Evolutionary conservation across 345 rosid genomes (phyloP).

Genomic region (Conringia planisiliqua): DNA sequence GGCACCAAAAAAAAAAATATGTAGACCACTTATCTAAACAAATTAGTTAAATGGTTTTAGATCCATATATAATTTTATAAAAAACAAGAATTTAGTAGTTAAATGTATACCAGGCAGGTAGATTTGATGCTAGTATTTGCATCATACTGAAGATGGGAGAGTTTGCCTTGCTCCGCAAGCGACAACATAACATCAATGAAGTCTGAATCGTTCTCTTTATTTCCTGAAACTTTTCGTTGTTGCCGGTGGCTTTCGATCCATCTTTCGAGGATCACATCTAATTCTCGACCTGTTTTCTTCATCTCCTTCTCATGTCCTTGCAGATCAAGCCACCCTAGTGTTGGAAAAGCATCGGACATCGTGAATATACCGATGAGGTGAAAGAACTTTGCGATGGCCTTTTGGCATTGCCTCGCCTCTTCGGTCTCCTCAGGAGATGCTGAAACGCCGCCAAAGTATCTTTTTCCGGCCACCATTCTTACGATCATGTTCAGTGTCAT

Average conservation of each 20-base stretch:
- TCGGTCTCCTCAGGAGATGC: conserved; percentile 11
- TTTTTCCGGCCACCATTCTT: conserved; percentile 53
- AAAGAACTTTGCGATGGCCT: conserved; percentile 40
- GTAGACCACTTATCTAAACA: not conserved
- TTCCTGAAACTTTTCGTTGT: conserved; percentile 15
- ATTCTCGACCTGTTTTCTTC: conserved; percentile 48
- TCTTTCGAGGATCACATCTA: conserved; percentile 39
- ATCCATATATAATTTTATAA: not conserved
- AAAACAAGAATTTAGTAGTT: not conserved
- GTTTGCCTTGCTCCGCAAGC: conserved; percentile 36
- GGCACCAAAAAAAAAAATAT: not conserved
- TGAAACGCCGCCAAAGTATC: conserved; percentile 29
- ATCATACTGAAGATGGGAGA: conserved; percentile 43
- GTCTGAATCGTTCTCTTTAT: conserved; percentile 19
- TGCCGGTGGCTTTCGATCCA: conserved; percentile 42
- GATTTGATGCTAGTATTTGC: conserved; percentile 45
- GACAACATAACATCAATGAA: conserved; percentile 55
- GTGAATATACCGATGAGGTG: conserved; percentile 50
- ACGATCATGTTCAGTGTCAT: conserved; percentile 41
- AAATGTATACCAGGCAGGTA: conserved; percentile 49
- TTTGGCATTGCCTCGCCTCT: conserved; percentile 39
- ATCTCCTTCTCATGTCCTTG: conserved; percentile 57
- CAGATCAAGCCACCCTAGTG: conserved; percentile 50
- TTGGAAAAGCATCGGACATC: conserved; percentile 57
- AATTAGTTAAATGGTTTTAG: not conserved